Evolutionary conservation across 2,329 filamentous ascomycete species (phyloP).

Genomic region (Westerdykella sp.): DNA sequence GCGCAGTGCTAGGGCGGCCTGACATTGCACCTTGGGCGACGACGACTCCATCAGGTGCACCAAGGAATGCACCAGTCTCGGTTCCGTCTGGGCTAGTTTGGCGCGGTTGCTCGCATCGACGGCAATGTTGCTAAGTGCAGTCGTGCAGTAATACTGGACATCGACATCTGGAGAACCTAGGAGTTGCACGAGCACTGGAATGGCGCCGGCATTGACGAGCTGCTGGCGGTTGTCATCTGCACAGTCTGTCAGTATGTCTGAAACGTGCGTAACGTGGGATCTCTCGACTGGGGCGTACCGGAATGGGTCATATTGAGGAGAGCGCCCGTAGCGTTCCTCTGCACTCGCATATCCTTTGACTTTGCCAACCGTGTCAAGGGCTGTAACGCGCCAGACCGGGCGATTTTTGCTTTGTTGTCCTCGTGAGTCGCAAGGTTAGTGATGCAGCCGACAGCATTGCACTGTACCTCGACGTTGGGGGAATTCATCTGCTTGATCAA

Average conservation of each 20-base stretch:
- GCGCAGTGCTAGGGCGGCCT: slow-evolving; percentile 86
- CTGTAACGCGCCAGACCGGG: slow-evolving; percentile 83
- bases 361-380: slow-evolving; percentile 89
- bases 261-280: slow-evolving; percentile 1
- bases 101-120: slow-evolving; percentile 88
- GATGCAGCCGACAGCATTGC: slow-evolving; percentile 97
- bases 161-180: slow-evolving; percentile 91
- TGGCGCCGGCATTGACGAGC: slow-evolving; percentile 94
- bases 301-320: slow-evolving; percentile 99
- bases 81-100: slow-evolving; percentile 83
- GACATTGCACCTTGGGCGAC: slow-evolving; percentile 89
- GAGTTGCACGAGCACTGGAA: slow-evolving; percentile 91
- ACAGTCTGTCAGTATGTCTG: slow-evolving; percentile 13
- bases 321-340: slow-evolving; percentile 93
- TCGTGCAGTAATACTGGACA: slow-evolving; percentile 99
- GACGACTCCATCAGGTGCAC: slow-evolving; percentile 97
- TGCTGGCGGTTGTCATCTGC: slow-evolving; percentile 95
- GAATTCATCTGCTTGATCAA: slow-evolving; percentile 98
- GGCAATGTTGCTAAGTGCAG: slow-evolving; percentile 95
- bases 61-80: slow-evolving; percentile 84
- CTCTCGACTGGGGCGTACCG: slow-evolving; percentile 50
- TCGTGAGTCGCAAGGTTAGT: slow-evolving; percentile 97
- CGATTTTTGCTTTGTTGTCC: slow-evolving; percentile 98
- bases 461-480: slow-evolving; percentile 95
- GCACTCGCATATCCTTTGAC: slow-evolving; percentile 97